phyloP scores from a whole-genome alignment of 805 yeast genomes.

The Yueomyces sp. region DNA sequence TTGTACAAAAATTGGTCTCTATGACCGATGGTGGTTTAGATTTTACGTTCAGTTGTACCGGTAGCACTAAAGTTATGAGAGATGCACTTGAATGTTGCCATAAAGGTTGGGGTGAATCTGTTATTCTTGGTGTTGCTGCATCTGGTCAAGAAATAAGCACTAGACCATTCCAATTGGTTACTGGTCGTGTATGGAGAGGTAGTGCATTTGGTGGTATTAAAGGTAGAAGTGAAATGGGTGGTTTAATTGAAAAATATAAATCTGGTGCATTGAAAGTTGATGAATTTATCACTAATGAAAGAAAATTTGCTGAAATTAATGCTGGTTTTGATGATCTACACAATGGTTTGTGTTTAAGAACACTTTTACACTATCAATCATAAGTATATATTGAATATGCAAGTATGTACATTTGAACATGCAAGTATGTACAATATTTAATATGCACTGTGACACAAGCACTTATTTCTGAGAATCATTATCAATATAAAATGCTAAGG shows the following conservation, averaged over 20 bases:
- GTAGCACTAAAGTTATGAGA: constrained; percentile 92
- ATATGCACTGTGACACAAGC: too few relatives aligned
- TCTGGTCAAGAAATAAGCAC: constrained; percentile 95
- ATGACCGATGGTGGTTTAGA: constrained; percentile 97
- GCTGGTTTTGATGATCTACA: constrained; percentile 91
- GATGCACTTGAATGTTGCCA: constrained; percentile 93
- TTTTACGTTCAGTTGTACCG: constrained; percentile 95
- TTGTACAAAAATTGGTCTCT: constrained; percentile 73
- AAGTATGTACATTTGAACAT: neutral
- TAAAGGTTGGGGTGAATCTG: constrained; percentile 97
- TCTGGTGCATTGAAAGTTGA: constrained; percentile 75
- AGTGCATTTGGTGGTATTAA: constrained; percentile 99
- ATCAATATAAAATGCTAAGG: too few relatives aligned
- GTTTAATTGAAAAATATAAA: constrained; percentile 74
- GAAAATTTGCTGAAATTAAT: constrained; percentile 64
- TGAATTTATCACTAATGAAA: constrained; percentile 90
- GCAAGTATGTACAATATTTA: neutral
- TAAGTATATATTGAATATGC: neutral
- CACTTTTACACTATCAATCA: constrained; percentile 45
- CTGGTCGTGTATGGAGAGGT: constrained; percentile 98
- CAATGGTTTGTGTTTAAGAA: constrained; percentile 85
- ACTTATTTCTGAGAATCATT: too few relatives aligned
- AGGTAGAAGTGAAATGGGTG: constrained; percentile 93
- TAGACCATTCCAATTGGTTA: constrained; percentile 96
- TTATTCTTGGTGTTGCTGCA: constrained; percentile 96